phyloP scores from a whole-genome alignment of 371 early-diverging fungal genomes.

The Circinella minor region DNA sequence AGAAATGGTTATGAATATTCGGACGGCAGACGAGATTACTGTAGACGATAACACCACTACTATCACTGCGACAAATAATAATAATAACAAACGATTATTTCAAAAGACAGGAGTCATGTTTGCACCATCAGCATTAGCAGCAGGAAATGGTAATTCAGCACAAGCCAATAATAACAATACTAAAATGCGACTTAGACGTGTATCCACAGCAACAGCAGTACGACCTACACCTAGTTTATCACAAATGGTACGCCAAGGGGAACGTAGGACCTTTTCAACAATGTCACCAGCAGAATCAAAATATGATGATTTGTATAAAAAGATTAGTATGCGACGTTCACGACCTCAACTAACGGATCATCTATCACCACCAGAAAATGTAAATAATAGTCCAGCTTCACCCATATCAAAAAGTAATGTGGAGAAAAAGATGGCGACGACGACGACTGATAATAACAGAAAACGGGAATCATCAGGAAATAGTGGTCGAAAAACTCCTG shows the following conservation, averaged over 20 bases:
- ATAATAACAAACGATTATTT: slow-evolving; percentile 18
- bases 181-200: slow-evolving; percentile 27
- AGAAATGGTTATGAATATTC: slow-evolving; percentile 15
- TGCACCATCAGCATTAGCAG: background rate
- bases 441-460: too few species aligned
- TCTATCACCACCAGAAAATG: background rate
- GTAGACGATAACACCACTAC: too few species aligned
- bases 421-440: background rate
- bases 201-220: slow-evolving; percentile 32
- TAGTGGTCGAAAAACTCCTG: slow-evolving; percentile 27
- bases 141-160: slow-evolving; percentile 1
- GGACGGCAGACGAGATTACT: slow-evolving; percentile 9
- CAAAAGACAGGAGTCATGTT: background rate
- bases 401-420: background rate
- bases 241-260: slow-evolving; percentile 52
- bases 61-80: too few species aligned
- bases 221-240: slow-evolving; percentile 46
- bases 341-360: slow-evolving; percentile 4
- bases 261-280: slow-evolving; percentile 48
- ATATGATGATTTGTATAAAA: slow-evolving; percentile 53
- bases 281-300: slow-evolving; percentile 52
- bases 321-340: slow-evolving; percentile 19
- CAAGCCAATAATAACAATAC: background rate
- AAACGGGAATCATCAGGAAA: slow-evolving; percentile 1
- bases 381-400: slow-evolving; percentile 5